These are phyloP conservation scores for Xylaria digitata DNA, from an alignment of 2,329 filamentous ascomycete genomes.

Conservation along the genomic window DNA sequence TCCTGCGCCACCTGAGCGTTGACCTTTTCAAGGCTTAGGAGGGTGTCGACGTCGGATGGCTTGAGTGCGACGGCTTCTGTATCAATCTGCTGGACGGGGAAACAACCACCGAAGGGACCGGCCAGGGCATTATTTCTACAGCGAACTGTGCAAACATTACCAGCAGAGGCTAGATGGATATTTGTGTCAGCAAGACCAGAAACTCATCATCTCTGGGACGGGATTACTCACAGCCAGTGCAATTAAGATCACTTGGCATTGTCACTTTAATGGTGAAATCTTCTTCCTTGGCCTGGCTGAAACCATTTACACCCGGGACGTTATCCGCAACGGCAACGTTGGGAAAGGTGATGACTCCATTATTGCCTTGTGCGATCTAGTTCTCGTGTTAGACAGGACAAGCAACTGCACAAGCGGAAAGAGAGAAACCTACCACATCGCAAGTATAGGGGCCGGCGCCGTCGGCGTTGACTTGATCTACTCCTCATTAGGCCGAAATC, in stretches of 20 bases:
- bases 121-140: constrained; percentile 69
- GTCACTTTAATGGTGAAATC: constrained; percentile 67
- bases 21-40: constrained; percentile 58
- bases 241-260: constrained; percentile 62
- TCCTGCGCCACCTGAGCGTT: constrained; percentile 62
- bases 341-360: constrained; percentile 57
- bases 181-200: background rate
- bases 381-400: constrained; percentile 16
- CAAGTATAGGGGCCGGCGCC: constrained; percentile 67
- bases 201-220: background rate
- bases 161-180: constrained; percentile 59
- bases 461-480: constrained; percentile 64
- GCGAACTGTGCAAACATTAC: constrained; percentile 68
- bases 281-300: constrained; percentile 66
- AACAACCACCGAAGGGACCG: constrained; percentile 69
- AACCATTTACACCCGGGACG: constrained; percentile 67
- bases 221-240: constrained; percentile 60
- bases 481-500: constrained; percentile 21
- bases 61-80: constrained; percentile 55
- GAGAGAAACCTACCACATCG: constrained; percentile 49
- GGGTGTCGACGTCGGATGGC: constrained; percentile 59
- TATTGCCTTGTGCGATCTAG: constrained; percentile 41
- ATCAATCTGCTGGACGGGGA: constrained; percentile 67
- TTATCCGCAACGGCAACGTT: constrained; percentile 68
- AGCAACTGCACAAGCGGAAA: constrained; percentile 45